Conservation (phyloP, 2,329 filamentous ascomycete species). For the Gnomoniopsis sp. region DNA sequence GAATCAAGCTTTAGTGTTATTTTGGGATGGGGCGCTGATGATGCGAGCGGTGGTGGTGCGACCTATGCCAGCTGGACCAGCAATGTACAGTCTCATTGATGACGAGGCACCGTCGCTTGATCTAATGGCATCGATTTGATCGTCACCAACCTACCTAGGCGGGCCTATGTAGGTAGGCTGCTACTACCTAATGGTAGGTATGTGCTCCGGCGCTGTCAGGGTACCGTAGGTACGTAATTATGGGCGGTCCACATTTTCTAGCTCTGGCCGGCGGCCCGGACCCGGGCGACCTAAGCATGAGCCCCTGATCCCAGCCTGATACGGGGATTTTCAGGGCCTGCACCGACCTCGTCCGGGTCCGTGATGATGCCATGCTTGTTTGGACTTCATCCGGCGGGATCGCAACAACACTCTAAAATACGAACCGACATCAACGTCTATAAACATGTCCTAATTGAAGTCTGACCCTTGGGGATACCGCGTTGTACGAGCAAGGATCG, state of each 20-base stretch:
- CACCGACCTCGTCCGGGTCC: not conserved
- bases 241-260: not conserved
- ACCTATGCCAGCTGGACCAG: not conserved
- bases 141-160: too few species aligned
- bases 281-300: not conserved
- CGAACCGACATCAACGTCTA: too few species aligned
- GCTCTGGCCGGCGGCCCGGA: not conserved
- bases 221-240: too few species aligned
- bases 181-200: too few species aligned
- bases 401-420: too few species aligned
- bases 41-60: not conserved
- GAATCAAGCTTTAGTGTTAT: constrained; percentile 9
- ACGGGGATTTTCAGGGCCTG: not conserved
- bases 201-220: too few species aligned
- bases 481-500: not conserved
- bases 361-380: not conserved
- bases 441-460: too few species aligned
- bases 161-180: too few species aligned
- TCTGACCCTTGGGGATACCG: too few species aligned
- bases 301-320: not conserved
- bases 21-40: constrained; percentile 9
- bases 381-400: not conserved
- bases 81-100: not conserved
- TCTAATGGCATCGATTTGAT: too few species aligned
- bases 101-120: too few species aligned